Evolutionary conservation across 176 grass and related monocot genomes (phyloP), one percentile per base, ranked within the genome.

Genomic region (Aegilops umbellulata): DNA sequence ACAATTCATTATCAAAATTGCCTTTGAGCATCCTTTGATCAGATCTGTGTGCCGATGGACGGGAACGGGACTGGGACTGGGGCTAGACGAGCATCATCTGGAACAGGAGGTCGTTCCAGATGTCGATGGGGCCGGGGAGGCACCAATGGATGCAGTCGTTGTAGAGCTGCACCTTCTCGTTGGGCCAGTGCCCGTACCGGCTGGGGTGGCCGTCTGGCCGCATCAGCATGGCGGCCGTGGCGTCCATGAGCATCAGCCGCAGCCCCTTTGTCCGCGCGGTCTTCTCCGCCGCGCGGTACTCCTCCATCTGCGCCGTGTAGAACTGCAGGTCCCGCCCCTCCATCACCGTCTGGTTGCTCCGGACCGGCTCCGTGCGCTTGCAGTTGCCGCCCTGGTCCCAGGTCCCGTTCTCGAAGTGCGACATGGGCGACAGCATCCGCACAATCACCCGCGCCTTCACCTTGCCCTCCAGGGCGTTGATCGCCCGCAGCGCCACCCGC

Each of bases 131-230:
- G 0, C 94, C 94, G 0, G 94, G 94, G 1, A 93, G 82, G 84
- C 94, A 95, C 94, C 94, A 95, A 27, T 95, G 94, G 26, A 95
- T 92, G 80, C 94, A 95, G 84, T 95, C 94, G 47, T 95, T 93
- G 86, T 85, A 87, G 62, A 95, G 77, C 42, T 90, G 82, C 63
- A 92, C 90, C 60, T 95, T 92, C 88, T 90, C 86, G 62, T 85
- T 65, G 12, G 90, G 16, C 88, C 71, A 79, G 71, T 97, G 92
- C 0, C 92, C 92, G 82, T 94, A 97, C 24, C 88, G 38, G 88
- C 91, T 90, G 1, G 91, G 93, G 61, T 97, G 95, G 0, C 95
- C 93, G 74, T 97, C 95, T 12, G 95, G 95, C 58, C 95, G 90
- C 90, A 91, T 88, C 60, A 93, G 31, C 82, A 95, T 86, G 15